A percentile compares a stretch with the other conserved stretches of the same genome.
These are phyloP conservation scores for Chalara sp. DNA, from an alignment of 2,329 filamentous ascomycete species.

Conservation along the genomic window DNA sequence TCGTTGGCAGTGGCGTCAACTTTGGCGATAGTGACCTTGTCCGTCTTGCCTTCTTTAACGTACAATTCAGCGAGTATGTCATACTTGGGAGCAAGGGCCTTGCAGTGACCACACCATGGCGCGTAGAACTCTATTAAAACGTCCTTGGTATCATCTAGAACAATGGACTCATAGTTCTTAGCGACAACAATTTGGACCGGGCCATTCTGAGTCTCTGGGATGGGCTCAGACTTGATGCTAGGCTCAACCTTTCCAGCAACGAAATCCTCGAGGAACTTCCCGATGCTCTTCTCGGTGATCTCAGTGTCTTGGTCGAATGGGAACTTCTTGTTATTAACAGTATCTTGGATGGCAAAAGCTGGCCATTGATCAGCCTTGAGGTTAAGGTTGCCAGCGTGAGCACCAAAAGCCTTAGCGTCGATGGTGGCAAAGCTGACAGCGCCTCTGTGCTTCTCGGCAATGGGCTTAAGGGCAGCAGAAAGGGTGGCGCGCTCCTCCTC, in stretches of 20 bases:
- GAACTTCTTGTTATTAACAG: constrained; percentile 93
- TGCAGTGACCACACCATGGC: constrained; percentile 99
- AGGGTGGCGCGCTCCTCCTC: constrained; percentile 80
- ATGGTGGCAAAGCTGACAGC: constrained; percentile 97
- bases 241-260: constrained; percentile 82
- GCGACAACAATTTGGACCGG: constrained; percentile 84
- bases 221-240: constrained; percentile 96
- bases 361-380: constrained; percentile 93
- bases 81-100: constrained; percentile 93
- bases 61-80: constrained; percentile 81
- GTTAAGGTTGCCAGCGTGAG: constrained; percentile 95
- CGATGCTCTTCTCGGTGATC: constrained; percentile 62
- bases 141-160: constrained; percentile 92
- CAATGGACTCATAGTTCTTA: constrained; percentile 86
- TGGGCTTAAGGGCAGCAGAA: constrained; percentile 68
- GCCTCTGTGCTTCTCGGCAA: constrained; percentile 90
- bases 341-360: constrained; percentile 95
- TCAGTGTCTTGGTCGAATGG: constrained; percentile 81
- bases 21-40: constrained; percentile 91
- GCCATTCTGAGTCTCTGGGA: constrained; percentile 89
- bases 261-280: constrained; percentile 80
- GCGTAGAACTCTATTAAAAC: constrained; percentile 98
- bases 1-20: constrained; percentile 95
- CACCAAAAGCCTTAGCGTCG: constrained; percentile 88
- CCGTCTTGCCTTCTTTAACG: constrained; percentile 67